Base-by-base conservation (phyloP, 345 rosid species). In the Camelina sativa region DNA sequence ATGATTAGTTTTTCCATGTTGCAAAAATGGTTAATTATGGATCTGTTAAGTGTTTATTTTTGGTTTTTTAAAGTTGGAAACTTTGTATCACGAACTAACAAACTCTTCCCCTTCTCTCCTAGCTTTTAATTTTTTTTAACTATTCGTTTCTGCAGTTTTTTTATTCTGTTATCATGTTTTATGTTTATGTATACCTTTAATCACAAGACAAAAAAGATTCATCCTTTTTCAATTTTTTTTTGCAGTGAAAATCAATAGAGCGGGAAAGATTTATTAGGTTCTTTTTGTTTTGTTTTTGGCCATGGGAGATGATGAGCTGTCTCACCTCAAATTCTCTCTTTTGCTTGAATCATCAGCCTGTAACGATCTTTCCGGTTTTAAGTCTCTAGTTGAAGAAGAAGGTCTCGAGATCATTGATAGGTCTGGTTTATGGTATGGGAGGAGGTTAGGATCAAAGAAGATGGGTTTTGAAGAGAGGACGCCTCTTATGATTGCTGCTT, bases 401-500 rank as follows among this genome's bases (percentile, higher is more conserved):
- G 91, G 88, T 53, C 77, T 48, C 5, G 82, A 80, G 75, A 58
- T 5, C 34, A 76, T 94, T 22, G 86, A 91, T 69, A 81, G 84
- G 71, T 75, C 81, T 0, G 82, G 91, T 40, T 76, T 86, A 35
- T 94, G 98, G 98, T 94, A 91, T 65, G 96, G 93, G 17, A 71
- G 91, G 75, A 80, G 83, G 58, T 77, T 82, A 2, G 96, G 93
- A 15, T 79, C 88, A 0, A 86, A 75, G 68, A 82, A 80, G 84
- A 87, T 90, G 91, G 83, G 90, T 12, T 81, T 84, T 9, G 91
- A 87, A 44, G 90, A 89, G 81, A 84, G 98, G 60, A 91, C 97
- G 0, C 93, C 97, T 35, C 88, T 94, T 43, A 85, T 91, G 96
- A 77, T 94, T 48, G 97, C 98, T 55, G 86, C 95, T n/a, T 79